Evolutionary conservation across 768 basidiomycete genomes (phyloP).

Genomic region (Trametopsis cervina): DNA sequence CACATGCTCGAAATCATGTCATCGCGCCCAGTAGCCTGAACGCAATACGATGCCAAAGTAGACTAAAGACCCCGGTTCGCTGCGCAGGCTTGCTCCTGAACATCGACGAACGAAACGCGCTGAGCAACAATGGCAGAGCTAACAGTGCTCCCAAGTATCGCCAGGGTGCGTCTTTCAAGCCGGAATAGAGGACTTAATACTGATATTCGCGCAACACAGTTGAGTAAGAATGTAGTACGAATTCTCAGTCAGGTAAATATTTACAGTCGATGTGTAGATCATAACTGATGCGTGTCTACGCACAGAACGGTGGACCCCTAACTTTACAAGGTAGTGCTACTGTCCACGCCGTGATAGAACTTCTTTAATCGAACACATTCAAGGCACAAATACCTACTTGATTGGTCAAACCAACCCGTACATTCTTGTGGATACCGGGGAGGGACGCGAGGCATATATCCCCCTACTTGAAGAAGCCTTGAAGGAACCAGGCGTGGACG

Average conservation of each 20-base stretch:
- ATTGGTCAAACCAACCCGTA: constrained; percentile 65
- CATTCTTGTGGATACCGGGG: constrained; percentile 78
- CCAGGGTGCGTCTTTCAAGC: constrained; percentile 4
- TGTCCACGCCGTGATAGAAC: not conserved
- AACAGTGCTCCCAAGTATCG: not conserved
- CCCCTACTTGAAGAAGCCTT: constrained; percentile 59
- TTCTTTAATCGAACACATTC: not conserved
- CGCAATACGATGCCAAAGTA: too few species aligned
- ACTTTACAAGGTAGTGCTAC: constrained; percentile 65
- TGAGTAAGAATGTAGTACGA: constrained; percentile 61
- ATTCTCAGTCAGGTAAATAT: constrained; percentile 66
- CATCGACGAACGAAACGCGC: not conserved
- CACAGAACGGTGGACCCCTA: constrained; percentile 82
- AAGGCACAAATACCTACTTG: constrained; percentile 89
- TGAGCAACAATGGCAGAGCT: constrained; percentile 3
- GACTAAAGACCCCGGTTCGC: not conserved
- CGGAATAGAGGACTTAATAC: not conserved
- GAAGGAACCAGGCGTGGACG: constrained; percentile 27
- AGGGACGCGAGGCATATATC: constrained; percentile 64
- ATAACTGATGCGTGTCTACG: too few species aligned
- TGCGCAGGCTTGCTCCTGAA: not conserved
- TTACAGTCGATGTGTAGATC: too few species aligned
- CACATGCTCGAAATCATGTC: too few species aligned
- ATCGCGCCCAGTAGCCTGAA: not conserved
- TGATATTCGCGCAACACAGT: constrained; percentile 29